A percentile compares a stretch with the other conserved stretches of the same genome.
Evolutionary conservation across 495 filamentous ascomycete genomes (phyloP).

Genomic region (Copromyces sp.): DNA sequence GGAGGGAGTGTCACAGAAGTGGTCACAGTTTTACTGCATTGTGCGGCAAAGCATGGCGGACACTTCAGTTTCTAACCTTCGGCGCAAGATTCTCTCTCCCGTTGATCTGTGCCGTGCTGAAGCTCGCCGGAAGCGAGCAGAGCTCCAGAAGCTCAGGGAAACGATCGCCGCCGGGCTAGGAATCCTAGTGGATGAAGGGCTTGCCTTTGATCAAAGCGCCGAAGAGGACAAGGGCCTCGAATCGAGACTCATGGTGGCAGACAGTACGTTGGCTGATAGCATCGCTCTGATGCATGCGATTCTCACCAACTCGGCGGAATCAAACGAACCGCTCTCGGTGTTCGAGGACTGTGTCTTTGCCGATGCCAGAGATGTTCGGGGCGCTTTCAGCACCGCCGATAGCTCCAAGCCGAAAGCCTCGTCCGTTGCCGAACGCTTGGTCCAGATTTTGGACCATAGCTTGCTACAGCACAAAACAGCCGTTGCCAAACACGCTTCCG

Average conservation of each 20-base stretch:
- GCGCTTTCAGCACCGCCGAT: background rate
- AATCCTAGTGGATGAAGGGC: conserved; percentile 70
- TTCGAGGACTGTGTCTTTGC: conserved; percentile 67
- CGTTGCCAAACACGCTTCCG: conserved; percentile 37
- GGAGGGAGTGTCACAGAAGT: conserved; percentile 38
- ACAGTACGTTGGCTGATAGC: conserved; percentile 59
- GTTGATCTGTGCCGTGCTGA: conserved; percentile 60
- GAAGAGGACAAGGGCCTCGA: conserved; percentile 41
- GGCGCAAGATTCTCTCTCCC: conserved; percentile 54
- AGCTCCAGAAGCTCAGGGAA: conserved; percentile 55
- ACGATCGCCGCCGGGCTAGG: conserved; percentile 81
- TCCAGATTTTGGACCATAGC: conserved; percentile 25
- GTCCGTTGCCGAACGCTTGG: background rate
- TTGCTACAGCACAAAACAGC: conserved; percentile 45
- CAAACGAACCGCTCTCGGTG: conserved; percentile 35
- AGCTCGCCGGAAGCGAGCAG: conserved; percentile 56
- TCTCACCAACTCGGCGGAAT: conserved; percentile 34
- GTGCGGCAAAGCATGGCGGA: conserved; percentile 59
- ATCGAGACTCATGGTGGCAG: conserved; percentile 62
- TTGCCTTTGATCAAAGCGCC: conserved; percentile 46
- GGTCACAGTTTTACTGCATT: conserved; percentile 72
- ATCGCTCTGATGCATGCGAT: conserved; percentile 75
- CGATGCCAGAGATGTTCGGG: conserved; percentile 15
- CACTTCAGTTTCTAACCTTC: conserved; percentile 49
- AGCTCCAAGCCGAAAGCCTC: background rate